A percentile compares a stretch with the other conserved stretches of the same genome.
Evolutionary conservation across 1,139 yeast species (phyloP).

Genomic region (Debaryomyces robertsiae): DNA sequence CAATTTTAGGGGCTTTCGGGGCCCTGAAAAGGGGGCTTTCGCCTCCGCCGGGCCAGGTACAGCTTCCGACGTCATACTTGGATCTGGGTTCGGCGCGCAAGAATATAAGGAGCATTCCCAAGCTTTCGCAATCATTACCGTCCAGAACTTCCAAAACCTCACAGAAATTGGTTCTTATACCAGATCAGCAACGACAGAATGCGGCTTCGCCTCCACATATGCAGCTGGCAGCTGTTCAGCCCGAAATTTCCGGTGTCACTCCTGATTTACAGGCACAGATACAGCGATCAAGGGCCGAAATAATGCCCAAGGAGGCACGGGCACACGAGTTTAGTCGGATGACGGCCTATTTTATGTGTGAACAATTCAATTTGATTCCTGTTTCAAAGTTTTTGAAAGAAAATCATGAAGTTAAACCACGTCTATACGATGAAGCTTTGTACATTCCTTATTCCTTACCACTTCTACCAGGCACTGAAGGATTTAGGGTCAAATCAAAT

Average conservation of each 20-base stretch:
- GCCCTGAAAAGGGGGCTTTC: constrained; percentile 12
- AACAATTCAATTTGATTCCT: constrained; percentile 67
- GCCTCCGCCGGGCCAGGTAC: constrained; percentile 14
- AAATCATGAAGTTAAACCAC: constrained; percentile 80
- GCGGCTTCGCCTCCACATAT: constrained; percentile 21
- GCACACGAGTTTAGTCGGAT: constrained; percentile 77
- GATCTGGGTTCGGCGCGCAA: constrained; percentile 19
- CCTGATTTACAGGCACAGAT: constrained; percentile 37
- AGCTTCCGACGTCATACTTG: constrained; percentile 6
- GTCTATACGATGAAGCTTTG: constrained; percentile 86
- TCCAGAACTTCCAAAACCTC: constrained; percentile 86
- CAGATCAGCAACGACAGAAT: constrained; percentile 52
- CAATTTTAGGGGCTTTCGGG: constrained; percentile 1
- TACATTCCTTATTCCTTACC: constrained; percentile 92
- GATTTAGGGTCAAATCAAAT: constrained; percentile 80
- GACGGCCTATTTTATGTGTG: constrained; percentile 89
- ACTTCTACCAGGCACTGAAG: constrained; percentile 82
- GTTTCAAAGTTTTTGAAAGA: constrained; percentile 65
- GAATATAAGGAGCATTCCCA: constrained; percentile 50
- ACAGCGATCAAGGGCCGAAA: constrained; percentile 66
- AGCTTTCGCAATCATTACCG: constrained; percentile 69
- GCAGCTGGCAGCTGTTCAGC: constrained; percentile 12
- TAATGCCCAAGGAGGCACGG: constrained; percentile 65
- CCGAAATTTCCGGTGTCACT: constrained; percentile 10
- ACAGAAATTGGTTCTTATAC: constrained; percentile 83